These are phyloP conservation scores for Rhizopogon sp. DNA, from an alignment of 768 basidiomycete species.

Conservation along the genomic window DNA sequence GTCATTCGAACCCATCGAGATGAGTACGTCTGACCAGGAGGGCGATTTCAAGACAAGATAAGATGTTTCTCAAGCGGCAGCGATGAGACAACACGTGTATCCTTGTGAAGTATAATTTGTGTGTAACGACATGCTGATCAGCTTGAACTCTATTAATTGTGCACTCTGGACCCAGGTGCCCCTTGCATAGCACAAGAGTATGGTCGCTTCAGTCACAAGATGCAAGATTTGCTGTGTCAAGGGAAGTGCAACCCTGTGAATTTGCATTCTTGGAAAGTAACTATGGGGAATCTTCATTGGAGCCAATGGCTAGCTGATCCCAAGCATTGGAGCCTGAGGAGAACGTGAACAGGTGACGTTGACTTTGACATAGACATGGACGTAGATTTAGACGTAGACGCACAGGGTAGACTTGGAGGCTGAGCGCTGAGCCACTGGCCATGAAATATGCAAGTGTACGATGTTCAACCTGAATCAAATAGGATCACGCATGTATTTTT, in stretches of 20 bases:
- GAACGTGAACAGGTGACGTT: background rate
- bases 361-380: no score
- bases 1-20: conserved; percentile 73
- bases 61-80: conserved; percentile 81
- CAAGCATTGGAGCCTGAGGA: conserved; percentile 46
- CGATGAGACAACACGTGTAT: conserved; percentile 46
- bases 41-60: conserved; percentile 56
- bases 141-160: conserved; percentile 35
- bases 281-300: conserved; percentile 29
- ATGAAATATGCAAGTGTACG: background rate
- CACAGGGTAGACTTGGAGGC: background rate
- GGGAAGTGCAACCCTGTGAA: conserved; percentile 22
- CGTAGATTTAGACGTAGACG: no score
- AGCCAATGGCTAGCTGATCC: conserved; percentile 38
- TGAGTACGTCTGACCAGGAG: conserved; percentile 43
- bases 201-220: no score
- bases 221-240: conserved; percentile 21
- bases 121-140: conserved; percentile 37
- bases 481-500: no score
- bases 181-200: conserved; percentile 29
- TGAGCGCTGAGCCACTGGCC: background rate
- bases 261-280: conserved; percentile 32
- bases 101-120: conserved; percentile 27
- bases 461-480: background rate
- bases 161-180: conserved; percentile 62